phyloP scores from a whole-genome alignment of 495 filamentous ascomycete genomes.

The Tuber calosporum region DNA sequence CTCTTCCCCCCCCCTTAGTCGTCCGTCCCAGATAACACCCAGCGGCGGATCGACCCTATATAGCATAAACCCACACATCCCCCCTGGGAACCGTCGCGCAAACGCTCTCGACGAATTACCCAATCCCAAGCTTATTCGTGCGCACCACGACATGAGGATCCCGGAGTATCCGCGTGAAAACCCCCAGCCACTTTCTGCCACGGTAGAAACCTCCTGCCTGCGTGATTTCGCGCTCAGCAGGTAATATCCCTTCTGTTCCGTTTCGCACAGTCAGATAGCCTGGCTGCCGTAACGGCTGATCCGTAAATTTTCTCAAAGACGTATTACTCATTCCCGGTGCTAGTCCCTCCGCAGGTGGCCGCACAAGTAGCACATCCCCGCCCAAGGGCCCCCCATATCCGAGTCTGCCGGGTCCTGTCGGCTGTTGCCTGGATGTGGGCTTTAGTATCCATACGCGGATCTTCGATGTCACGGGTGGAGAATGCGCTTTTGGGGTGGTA shows the following conservation, averaged over 20 bases:
- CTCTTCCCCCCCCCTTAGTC: constrained; percentile 11
- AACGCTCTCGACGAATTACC: too few relatives aligned
- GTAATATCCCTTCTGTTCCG: too few relatives aligned
- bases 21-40: constrained; percentile 9
- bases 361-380: neutral
- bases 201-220: too few relatives aligned
- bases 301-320: neutral
- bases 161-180: too few relatives aligned
- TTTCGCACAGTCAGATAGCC: too few relatives aligned
- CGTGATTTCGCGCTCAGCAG: too few relatives aligned
- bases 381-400: neutral
- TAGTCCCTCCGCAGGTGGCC: neutral
- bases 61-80: constrained; percentile 9
- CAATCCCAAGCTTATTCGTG: too few relatives aligned
- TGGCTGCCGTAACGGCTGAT: neutral
- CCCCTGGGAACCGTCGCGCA: too few relatives aligned
- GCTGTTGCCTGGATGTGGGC: constrained; percentile 7
- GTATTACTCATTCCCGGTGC: neutral
- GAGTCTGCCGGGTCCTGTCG: neutral
- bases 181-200: too few relatives aligned
- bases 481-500: constrained; percentile 3
- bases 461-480: neutral
- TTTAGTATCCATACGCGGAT: neutral
- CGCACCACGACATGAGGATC: too few relatives aligned
- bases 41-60: neutral